These are phyloP conservation scores for Scheffersomyces segobiensis DNA, from an alignment of 1,139 yeast genomes.

Conservation along the genomic window DNA sequence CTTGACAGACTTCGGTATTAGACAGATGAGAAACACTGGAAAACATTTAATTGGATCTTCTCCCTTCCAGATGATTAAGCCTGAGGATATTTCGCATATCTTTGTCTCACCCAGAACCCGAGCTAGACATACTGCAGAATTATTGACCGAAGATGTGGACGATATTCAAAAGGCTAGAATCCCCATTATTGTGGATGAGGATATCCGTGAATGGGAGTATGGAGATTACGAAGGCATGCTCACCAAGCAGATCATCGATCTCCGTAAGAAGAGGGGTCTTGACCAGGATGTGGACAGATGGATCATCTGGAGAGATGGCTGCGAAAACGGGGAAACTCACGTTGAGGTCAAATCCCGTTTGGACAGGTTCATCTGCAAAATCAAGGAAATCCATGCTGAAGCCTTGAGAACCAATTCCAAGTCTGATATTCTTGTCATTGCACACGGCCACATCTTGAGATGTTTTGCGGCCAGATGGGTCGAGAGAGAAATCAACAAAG, in stretches of 20 bases:
- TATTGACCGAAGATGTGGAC: conserved; percentile 51
- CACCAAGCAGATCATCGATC: conserved; percentile 62
- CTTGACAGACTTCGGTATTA: conserved; percentile 74
- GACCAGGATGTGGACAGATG: conserved; percentile 48
- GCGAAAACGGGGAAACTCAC: conserved; percentile 83
- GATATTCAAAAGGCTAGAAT: conserved; percentile 47
- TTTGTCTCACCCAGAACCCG: conserved; percentile 79
- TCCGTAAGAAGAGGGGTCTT: conserved; percentile 64
- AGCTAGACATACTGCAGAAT: conserved; percentile 71
- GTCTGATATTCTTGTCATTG: conserved; percentile 79
- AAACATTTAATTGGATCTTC: conserved; percentile 59
- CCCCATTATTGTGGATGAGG: conserved; percentile 57
- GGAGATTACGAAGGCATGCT: conserved; percentile 90
- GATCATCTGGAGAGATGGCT: conserved; percentile 91
- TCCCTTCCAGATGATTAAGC: conserved; percentile 59
- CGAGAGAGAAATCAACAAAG: conserved; percentile 51
- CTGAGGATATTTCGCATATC: conserved; percentile 59
- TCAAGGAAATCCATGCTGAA: conserved; percentile 60
- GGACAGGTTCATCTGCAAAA: conserved; percentile 64
- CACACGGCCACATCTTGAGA: conserved; percentile 91
- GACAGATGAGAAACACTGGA: conserved; percentile 77
- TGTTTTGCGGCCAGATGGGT: conserved; percentile 92
- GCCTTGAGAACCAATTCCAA: conserved; percentile 55
- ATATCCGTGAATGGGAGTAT: conserved; percentile 90
- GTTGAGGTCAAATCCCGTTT: conserved; percentile 66